These are phyloP conservation scores for Ogataea nonfermentans DNA, from an alignment of 805 yeast genomes.

Conservation along the genomic window DNA sequence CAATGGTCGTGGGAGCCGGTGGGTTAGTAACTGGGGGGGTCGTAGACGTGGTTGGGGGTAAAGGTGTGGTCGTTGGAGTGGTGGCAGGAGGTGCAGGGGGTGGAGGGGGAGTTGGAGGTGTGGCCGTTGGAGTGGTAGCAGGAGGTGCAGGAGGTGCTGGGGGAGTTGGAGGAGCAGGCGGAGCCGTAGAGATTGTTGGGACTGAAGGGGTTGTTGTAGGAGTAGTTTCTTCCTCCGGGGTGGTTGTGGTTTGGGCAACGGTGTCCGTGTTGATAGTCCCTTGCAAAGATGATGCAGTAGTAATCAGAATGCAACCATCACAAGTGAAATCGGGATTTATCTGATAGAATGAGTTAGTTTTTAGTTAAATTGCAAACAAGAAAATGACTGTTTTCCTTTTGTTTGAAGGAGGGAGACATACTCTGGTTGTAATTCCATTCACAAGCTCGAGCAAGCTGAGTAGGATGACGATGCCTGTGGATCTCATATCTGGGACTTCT, in stretches of 20 bases:
- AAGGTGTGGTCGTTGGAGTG: constrained; percentile 8
- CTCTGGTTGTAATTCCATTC: constrained; percentile 16
- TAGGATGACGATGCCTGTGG: not conserved
- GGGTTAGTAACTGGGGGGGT: constrained; percentile 4
- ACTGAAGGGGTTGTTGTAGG: constrained; percentile 10
- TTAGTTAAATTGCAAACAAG: not conserved
- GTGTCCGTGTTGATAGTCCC: constrained; percentile 28
- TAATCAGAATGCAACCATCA: constrained; percentile 28
- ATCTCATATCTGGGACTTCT: not conserved
- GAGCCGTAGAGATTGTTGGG: constrained; percentile 5
- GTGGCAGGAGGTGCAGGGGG: constrained; percentile 10
- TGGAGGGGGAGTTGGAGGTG: constrained; percentile 9
- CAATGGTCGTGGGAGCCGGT: constrained; percentile 2
- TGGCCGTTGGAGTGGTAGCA: constrained; percentile 9
- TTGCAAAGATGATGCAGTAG: constrained; percentile 26
- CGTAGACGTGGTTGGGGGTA: constrained; percentile 7
- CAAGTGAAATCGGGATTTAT: constrained; percentile 24
- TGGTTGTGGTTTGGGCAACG: constrained; percentile 2
- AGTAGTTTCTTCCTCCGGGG: constrained; percentile 7
- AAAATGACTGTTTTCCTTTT: not conserved
- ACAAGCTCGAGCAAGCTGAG: constrained; percentile 3
- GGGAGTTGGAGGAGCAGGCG: constrained; percentile 7
- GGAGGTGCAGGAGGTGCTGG: constrained; percentile 5
- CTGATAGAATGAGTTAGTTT: not conserved
- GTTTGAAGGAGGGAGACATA: constrained; percentile 5